These are phyloP conservation scores for Pascua guehoae DNA, from an alignment of 1,284 basidiomycete genomes.

Conservation along the genomic window DNA sequence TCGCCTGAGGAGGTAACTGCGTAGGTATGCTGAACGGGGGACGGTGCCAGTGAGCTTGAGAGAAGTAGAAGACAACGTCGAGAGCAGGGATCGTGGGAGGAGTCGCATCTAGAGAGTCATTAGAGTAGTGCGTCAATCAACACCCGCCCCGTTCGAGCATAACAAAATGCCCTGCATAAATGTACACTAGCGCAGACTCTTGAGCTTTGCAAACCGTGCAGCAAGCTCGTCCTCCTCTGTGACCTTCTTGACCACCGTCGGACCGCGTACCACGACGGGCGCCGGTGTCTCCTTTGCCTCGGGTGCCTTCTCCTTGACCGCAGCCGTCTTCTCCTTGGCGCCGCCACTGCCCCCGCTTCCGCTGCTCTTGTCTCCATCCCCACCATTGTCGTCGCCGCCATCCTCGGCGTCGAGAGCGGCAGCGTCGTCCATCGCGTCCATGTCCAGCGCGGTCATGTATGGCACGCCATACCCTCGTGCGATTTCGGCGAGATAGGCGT, in stretches of 20 bases:
- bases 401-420: not conserved
- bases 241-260: constrained; percentile 25
- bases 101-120: not conserved
- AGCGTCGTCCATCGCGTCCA: constrained; percentile 6
- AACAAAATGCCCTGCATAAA: not conserved
- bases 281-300: not conserved
- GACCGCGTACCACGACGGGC: not conserved
- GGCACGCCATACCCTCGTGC: constrained; percentile 78
- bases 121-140: not conserved
- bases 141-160: not conserved
- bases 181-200: constrained; percentile 27
- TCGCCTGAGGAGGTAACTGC: not conserved
- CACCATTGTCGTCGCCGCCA: constrained; percentile 9
- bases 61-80: not conserved
- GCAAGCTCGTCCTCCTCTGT: constrained; percentile 43
- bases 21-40: not conserved
- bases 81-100: not conserved
- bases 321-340: constrained; percentile 1
- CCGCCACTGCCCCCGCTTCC: constrained; percentile 41
- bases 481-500: constrained; percentile 82
- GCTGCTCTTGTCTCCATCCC: constrained; percentile 34
- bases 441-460: constrained; percentile 52
- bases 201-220: constrained; percentile 39
- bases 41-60: not conserved
- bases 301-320: constrained; percentile 2